Base-by-base conservation (phyloP, 108 stramenopile species). In the Discostella pseudostelligera region DNA sequence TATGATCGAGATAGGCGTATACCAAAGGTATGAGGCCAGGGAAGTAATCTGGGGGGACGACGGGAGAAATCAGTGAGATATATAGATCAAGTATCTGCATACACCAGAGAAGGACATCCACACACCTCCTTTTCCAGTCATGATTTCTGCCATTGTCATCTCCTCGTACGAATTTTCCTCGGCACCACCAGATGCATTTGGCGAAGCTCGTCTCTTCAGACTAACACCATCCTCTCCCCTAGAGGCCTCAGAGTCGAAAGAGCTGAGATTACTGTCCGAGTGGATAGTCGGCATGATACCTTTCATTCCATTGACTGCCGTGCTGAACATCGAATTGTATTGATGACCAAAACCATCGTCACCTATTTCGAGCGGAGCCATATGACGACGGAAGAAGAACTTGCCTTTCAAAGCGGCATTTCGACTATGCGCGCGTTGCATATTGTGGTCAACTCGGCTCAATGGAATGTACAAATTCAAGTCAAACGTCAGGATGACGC, bases 401-500 rank as follows among this genome's bases (percentile, higher is more conserved):
- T 96, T 95, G 22, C 88, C 86, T 46, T 80, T 80, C 17, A 74
- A 81, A 3, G 90, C 86, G 10, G 97, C 93, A 77, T 96, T 84
- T 29, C 93, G 65, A 42, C 84, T 82, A 76, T 98, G 96, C 7
- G 99, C 99, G 17, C 96, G 76, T 72, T 92, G 92, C 97, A 99
- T 98, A 78, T 99, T 99, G 42, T 95, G 97, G 74, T 99, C 97
- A 6, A 99, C 96, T 32, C 94, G 83, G 53, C 90, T 94, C 36
- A 99, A 64, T 3, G 97, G 97, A 56, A 99, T 84, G 79, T 98
- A 98, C 12, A 99, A 72, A 63, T 91, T 96, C 53, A 99, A 80
- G 80, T 99, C 97, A 67, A 98, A 99, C n/a, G 97, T 96, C 66
- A 99, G 82, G 62, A 98, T 97, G 12, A 93, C 94, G 7, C 99